Evolutionary conservation across 371 early-diverging fungal species (phyloP).

Genomic region (Lichtheimia corymbifera): DNA sequence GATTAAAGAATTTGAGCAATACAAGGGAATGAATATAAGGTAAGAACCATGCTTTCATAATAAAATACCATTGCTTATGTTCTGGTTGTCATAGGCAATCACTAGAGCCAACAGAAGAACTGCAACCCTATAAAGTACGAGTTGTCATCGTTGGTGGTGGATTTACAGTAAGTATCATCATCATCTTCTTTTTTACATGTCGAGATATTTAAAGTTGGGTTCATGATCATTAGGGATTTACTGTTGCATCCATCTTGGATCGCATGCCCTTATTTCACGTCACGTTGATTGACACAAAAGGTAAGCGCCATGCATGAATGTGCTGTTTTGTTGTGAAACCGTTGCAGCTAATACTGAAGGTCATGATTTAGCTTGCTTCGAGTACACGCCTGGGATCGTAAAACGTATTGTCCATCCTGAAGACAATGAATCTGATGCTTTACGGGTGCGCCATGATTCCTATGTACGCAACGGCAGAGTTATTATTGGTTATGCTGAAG

Average conservation of each 20-base stretch:
- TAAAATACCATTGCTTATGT: no score
- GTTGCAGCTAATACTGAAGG: background rate
- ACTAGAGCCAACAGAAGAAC: background rate
- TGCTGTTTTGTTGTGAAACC: background rate
- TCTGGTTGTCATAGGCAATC: background rate
- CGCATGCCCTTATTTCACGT: constrained; percentile 48
- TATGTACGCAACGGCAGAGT: constrained; percentile 46
- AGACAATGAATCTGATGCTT: constrained; percentile 14
- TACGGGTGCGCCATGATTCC: constrained; percentile 36
- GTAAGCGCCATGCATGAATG: constrained; percentile 17
- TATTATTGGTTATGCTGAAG: constrained; percentile 42
- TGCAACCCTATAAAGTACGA: constrained; percentile 10
- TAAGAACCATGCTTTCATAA: background rate
- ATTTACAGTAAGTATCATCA: constrained; percentile 33
- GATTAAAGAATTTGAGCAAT: background rate
- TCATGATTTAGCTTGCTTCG: constrained; percentile 26
- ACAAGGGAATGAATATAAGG: background rate
- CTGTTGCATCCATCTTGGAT: constrained; percentile 45
- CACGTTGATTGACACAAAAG: constrained; percentile 48
- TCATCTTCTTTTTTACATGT: background rate
- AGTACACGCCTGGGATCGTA: constrained; percentile 45
- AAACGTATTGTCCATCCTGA: constrained; percentile 30
- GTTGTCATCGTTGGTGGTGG: constrained; percentile 49
- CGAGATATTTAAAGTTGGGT: background rate
- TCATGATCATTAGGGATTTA: constrained; percentile 36